Percentiles rank a stretch among this genome's conserved stretches.
Evolutionary conservation across 371 early-diverging fungal species (phyloP).

Genomic region (Apophysomyces variabilis): DNA sequence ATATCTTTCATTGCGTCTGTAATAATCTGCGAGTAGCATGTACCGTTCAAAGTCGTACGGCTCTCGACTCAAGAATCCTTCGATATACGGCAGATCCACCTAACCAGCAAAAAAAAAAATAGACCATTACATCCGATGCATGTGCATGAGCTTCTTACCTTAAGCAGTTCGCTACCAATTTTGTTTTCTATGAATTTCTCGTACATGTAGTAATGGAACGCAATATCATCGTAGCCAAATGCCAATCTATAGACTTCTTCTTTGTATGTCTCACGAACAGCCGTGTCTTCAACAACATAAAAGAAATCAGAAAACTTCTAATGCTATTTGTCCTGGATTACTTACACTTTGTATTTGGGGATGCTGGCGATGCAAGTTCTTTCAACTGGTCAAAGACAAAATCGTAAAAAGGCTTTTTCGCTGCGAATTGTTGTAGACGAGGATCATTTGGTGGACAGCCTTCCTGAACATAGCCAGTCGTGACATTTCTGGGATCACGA

Average conservation of each 20-base stretch:
- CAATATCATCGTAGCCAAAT: slow-evolving; percentile 28
- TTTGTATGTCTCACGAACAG: slow-evolving; percentile 16
- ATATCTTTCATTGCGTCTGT: slow-evolving; percentile 27
- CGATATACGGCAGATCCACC: slow-evolving; percentile 32
- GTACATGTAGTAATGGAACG: slow-evolving; percentile 36
- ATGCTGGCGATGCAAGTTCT: slow-evolving; percentile 22
- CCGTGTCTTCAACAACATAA: not conserved
- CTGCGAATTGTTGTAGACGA: slow-evolving; percentile 32
- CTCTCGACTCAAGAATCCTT: slow-evolving; percentile 27
- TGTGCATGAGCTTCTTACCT: slow-evolving; percentile 16
- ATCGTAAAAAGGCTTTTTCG: slow-evolving; percentile 62
- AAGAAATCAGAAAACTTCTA: too few species aligned
- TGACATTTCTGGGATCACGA: slow-evolving; percentile 62
- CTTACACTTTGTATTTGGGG: not conserved
- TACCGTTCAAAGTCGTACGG: slow-evolving; percentile 32
- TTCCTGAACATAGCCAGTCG: slow-evolving; percentile 45
- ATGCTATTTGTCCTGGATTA: not conserved
- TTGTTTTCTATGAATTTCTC: slow-evolving; percentile 29
- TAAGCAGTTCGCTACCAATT: slow-evolving; percentile 30
- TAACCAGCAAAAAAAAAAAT: not conserved
- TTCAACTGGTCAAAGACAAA: slow-evolving; percentile 49
- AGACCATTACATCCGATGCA: too few species aligned
- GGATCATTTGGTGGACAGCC: slow-evolving; percentile 40
- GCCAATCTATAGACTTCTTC: slow-evolving; percentile 25
- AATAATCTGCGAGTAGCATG: slow-evolving; percentile 34